Conservation (phyloP, 2,329 filamentous ascomycete genomes). For the Pseudocercospora crystallina region DNA sequence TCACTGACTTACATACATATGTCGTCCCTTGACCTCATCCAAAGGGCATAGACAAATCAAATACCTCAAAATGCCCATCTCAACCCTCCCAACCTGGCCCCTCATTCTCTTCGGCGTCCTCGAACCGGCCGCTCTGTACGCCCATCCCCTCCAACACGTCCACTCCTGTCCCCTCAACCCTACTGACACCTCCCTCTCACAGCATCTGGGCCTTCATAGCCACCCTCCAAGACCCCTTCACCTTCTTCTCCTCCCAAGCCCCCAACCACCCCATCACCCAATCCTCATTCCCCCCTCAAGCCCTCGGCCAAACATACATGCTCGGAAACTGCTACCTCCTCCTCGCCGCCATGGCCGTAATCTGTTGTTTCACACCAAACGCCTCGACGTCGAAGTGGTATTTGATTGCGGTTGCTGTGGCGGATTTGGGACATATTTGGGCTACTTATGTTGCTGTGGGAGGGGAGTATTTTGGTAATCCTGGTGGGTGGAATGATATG, state of each 20-base stretch:
- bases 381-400: constrained; percentile 12
- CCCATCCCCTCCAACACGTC: neutral
- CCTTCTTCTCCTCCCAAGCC: constrained; percentile 18
- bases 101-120: constrained; percentile 21
- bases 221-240: constrained; percentile 7
- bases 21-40: too few relatives aligned
- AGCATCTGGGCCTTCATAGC: constrained; percentile 18
- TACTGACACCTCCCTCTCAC: neutral
- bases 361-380: constrained; percentile 23
- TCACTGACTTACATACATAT: too few relatives aligned
- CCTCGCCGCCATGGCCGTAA: constrained; percentile 19
- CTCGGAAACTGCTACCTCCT: constrained; percentile 20
- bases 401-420: constrained; percentile 16
- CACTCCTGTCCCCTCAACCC: neutral
- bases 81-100: constrained; percentile 16
- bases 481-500: constrained; percentile 20
- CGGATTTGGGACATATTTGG: constrained; percentile 22
- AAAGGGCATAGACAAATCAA: too few relatives aligned
- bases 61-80: constrained; percentile 6
- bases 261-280: constrained; percentile 3
- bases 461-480: constrained; percentile 13
- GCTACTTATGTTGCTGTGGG: constrained; percentile 19
- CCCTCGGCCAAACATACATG: constrained; percentile 14
- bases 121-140: constrained; percentile 18
- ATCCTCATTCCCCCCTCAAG: constrained; percentile 15